These are phyloP conservation scores for Hyaloraphidium curvatum DNA, from an alignment of 192 early-diverging fungal species.

Conservation along the genomic window DNA sequence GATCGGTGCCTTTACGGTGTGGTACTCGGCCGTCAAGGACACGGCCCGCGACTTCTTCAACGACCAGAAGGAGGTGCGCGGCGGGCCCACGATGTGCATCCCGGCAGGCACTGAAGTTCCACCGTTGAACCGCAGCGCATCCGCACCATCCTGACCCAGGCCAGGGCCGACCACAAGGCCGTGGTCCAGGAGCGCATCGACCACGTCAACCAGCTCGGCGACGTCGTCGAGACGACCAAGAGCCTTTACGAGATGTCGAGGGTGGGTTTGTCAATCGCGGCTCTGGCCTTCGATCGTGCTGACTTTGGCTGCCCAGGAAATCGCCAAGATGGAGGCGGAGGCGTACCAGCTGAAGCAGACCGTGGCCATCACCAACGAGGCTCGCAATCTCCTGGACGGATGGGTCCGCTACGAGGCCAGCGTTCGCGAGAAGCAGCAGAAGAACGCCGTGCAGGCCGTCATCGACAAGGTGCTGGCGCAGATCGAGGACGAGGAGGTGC, in stretches of 20 bases:
- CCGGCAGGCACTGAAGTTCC: no score
- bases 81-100: not conserved
- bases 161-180: constrained; percentile 77
- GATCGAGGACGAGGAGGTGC: constrained; percentile 22
- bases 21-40: constrained; percentile 63
- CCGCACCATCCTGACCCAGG: constrained; percentile 56
- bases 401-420: constrained; percentile 93
- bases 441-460: constrained; percentile 60
- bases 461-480: constrained; percentile 44
- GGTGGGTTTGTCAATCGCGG: constrained; percentile 15
- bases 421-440: constrained; percentile 86
- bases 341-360: constrained; percentile 90
- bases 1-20: constrained; percentile 54
- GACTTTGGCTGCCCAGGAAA: constrained; percentile 30
- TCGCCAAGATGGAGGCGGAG: constrained; percentile 81
- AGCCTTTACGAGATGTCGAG: constrained; percentile 82
- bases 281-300: not conserved
- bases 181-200: constrained; percentile 78
- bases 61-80: constrained; percentile 22
- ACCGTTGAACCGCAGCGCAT: constrained; percentile 39
- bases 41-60: constrained; percentile 54
- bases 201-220: constrained; percentile 77
- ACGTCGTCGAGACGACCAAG: constrained; percentile 86
- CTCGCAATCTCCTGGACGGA: constrained; percentile 75
- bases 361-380: constrained; percentile 54